phyloP scores from a whole-genome alignment of 331 rosid species.

The Stylosanthes scabra region DNA sequence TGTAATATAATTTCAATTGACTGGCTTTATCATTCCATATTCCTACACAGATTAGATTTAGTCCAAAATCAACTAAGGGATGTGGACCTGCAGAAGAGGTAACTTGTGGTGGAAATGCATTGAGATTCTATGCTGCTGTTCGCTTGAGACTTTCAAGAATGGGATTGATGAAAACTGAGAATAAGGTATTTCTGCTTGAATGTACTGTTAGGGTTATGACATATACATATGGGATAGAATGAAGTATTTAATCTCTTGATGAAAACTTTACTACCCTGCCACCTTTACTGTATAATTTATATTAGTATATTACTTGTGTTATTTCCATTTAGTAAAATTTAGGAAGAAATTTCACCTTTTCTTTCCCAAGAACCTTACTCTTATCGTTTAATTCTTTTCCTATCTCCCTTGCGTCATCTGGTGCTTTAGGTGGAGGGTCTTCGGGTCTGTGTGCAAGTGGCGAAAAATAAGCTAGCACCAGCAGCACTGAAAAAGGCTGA shows the following conservation, averaged over 20 bases:
- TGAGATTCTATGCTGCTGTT: slow-evolving; percentile 82
- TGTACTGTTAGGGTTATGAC: slow-evolving; percentile 14
- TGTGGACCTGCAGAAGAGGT: slow-evolving; percentile 65
- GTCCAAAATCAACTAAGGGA: slow-evolving; percentile 50
- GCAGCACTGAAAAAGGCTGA: slow-evolving; percentile 69
- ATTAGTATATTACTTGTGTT: slow-evolving; percentile 1
- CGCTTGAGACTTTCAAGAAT: slow-evolving; percentile 74
- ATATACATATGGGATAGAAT: not conserved
- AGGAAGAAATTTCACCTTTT: not conserved
- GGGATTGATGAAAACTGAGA: slow-evolving; percentile 62
- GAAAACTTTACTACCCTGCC: slow-evolving; percentile 16
- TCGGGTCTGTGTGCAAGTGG: slow-evolving; percentile 60
- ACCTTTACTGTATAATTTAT: not conserved
- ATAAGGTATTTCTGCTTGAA: slow-evolving; percentile 52
- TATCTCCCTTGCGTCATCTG: slow-evolving; percentile 11
- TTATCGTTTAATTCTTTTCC: slow-evolving; percentile 27
- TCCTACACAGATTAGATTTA: slow-evolving; percentile 62
- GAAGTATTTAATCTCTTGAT: slow-evolving; percentile 1
- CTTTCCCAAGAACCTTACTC: not conserved
- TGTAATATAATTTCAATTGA: slow-evolving; percentile 19
- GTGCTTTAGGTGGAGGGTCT: slow-evolving; percentile 70
- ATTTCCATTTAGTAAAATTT: slow-evolving; percentile 6
- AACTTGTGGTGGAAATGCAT: slow-evolving; percentile 94
- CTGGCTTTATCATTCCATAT: slow-evolving; percentile 29
- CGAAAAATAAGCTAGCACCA: slow-evolving; percentile 85